A percentile compares a stretch with the other conserved stretches of the same genome.
phyloP scores from a whole-genome alignment of 805 yeast genomes.

The Cyberlindnera maclurae region DNA sequence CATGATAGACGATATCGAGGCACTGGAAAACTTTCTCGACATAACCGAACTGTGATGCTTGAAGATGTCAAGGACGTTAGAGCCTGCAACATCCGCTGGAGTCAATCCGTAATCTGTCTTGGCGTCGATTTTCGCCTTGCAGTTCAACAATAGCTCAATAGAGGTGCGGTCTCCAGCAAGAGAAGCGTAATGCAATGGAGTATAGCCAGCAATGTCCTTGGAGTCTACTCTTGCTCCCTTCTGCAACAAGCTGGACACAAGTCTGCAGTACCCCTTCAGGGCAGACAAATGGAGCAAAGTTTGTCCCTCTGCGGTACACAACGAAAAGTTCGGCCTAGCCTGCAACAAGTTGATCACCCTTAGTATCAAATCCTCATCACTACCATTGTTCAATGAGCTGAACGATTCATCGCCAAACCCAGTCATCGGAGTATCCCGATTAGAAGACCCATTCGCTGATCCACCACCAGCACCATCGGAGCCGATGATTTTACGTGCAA shows the following conservation, averaged over 20 bases:
- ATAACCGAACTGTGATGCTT: conserved; percentile 12
- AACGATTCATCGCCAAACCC: not conserved
- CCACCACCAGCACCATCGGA: conserved; percentile 29
- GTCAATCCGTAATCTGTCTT: conserved; percentile 45
- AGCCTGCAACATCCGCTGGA: conserved; percentile 35
- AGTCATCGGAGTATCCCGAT: conserved; percentile 1
- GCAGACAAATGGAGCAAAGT: conserved; percentile 83
- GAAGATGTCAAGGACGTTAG: conserved; percentile 27
- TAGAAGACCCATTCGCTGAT: conserved; percentile 21
- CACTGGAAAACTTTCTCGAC: conserved; percentile 20
- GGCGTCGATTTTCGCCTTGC: conserved; percentile 52
- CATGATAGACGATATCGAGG: conserved; percentile 23
- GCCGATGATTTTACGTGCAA: conserved; percentile 87
- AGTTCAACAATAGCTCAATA: conserved; percentile 52
- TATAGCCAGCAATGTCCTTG: conserved; percentile 72
- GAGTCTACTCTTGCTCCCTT: conserved; percentile 63
- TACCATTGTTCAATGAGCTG: conserved; percentile 1
- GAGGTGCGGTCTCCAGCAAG: conserved; percentile 64
- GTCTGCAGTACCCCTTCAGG: conserved; percentile 57
- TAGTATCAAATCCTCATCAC: conserved; percentile 34
- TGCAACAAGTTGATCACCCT: conserved; percentile 59
- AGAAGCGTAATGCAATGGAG: conserved; percentile 86
- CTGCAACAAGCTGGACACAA: conserved; percentile 57
- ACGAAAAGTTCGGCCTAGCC: conserved; percentile 73
- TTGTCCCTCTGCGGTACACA: conserved; percentile 80